Percentiles rank a stretch among this genome's conserved stretches.
Conservation (phyloP, 768 basidiomycete genomes). For the Hygrophorus pudorinus region DNA sequence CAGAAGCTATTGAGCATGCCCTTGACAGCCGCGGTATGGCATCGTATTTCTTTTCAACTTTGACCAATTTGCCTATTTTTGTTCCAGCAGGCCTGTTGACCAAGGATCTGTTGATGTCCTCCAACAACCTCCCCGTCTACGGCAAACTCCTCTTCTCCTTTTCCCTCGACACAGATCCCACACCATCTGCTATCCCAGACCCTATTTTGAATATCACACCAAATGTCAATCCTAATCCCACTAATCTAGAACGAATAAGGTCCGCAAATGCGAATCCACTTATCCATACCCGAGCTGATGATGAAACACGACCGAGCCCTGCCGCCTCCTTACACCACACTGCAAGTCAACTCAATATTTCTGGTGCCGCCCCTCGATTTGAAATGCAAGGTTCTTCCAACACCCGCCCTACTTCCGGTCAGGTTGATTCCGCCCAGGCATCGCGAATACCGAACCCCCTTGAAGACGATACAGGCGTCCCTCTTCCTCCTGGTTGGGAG, state of each 20-base stretch:
- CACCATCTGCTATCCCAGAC: conserved; percentile 8
- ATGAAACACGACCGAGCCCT: conserved; percentile 5
- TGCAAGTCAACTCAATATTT: background rate
- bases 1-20: conserved; percentile 44
- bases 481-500: conserved; percentile 78
- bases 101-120: conserved; percentile 62
- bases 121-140: conserved; percentile 70
- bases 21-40: conserved; percentile 33
- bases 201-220: too few relatives aligned
- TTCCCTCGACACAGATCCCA: conserved; percentile 28
- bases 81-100: conserved; percentile 50
- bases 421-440: background rate
- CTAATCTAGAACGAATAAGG: conserved; percentile 7
- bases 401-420: conserved; percentile 8
- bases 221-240: too few relatives aligned
- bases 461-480: conserved; percentile 50
- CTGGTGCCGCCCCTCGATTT: background rate
- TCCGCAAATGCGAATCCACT: conserved; percentile 13
- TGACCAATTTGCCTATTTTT: conserved; percentile 10
- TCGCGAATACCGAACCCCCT: conserved; percentile 6
- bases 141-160: conserved; percentile 71
- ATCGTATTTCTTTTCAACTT: conserved; percentile 10
- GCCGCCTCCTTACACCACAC: conserved; percentile 8
- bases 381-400: conserved; percentile 9
- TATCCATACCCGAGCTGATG: background rate